phyloP scores from a whole-genome alignment of 2,329 filamentous ascomycete genomes.

The Diaporthe sp. region DNA sequence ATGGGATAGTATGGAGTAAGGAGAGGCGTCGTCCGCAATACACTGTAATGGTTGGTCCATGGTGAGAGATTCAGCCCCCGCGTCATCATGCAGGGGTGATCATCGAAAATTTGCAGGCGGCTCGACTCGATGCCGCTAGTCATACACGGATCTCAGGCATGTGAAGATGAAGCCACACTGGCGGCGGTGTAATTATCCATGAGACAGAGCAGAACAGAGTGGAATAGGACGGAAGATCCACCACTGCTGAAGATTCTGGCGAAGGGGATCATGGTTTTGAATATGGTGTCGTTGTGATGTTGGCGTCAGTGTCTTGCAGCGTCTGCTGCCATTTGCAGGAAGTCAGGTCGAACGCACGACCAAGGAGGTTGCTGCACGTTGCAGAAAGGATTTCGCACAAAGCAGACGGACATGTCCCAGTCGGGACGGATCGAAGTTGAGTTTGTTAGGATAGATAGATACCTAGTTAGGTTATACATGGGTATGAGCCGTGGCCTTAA shows the following conservation, averaged over 20 bases:
- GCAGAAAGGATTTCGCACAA: not conserved
- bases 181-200: not conserved
- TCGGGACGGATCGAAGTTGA: not conserved
- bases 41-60: not conserved
- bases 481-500: not conserved
- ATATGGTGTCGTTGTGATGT: not conserved
- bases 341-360: not conserved
- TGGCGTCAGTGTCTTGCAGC: not conserved
- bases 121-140: constrained; percentile 11
- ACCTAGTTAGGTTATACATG: not conserved
- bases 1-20: not conserved
- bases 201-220: not conserved
- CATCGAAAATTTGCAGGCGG: not conserved
- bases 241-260: not conserved
- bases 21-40: not conserved
- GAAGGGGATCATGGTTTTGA: not conserved
- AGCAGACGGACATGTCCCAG: not conserved
- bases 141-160: constrained; percentile 27
- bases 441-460: not conserved
- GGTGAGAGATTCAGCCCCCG: not conserved
- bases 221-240: not conserved
- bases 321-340: not conserved
- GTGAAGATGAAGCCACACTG: constrained; percentile 38
- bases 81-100: constrained; percentile 35
- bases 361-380: not conserved